Conservation (phyloP, 108 stramenopile species). For the Cyclotella cryptica region DNA sequence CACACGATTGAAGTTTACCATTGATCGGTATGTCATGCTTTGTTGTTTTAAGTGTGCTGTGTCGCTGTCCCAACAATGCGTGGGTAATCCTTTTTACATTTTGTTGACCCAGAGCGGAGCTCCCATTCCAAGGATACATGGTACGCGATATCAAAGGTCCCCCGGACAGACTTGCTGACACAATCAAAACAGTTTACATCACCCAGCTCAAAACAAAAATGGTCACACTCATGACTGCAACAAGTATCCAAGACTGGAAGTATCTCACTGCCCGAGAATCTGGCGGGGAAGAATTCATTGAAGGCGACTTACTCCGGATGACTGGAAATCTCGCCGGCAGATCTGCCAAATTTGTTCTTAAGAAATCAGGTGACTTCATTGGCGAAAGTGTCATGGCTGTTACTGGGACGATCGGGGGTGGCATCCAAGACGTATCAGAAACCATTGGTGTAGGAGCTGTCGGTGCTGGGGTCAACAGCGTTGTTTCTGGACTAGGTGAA, state of each 20-base stretch:
- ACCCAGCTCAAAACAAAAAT: slow-evolving; percentile 83
- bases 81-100: slow-evolving; percentile 60
- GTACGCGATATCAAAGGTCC: slow-evolving; percentile 78
- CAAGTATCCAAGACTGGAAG: slow-evolving; percentile 90
- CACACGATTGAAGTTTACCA: slow-evolving; percentile 78
- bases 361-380: slow-evolving; percentile 70
- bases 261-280: slow-evolving; percentile 77
- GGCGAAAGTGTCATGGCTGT: slow-evolving; percentile 69
- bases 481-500: slow-evolving; percentile 86
- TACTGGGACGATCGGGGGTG: slow-evolving; percentile 68
- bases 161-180: slow-evolving; percentile 79
- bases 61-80: background rate
- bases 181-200: slow-evolving; percentile 75
- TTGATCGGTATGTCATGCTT: slow-evolving; percentile 36
- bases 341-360: slow-evolving; percentile 70
- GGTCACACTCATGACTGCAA: slow-evolving; percentile 74
- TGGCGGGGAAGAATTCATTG: slow-evolving; percentile 84
- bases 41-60: background rate
- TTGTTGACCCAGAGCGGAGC: slow-evolving; percentile 68
- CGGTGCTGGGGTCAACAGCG: slow-evolving; percentile 86
- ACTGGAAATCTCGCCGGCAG: slow-evolving; percentile 87
- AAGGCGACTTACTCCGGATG: slow-evolving; percentile 86
- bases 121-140: slow-evolving; percentile 80
- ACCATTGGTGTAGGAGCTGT: slow-evolving; percentile 77
- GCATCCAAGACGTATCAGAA: slow-evolving; percentile 75